These are phyloP conservation scores for Candida neerlandica DNA, from an alignment of 1,139 yeast genomes.

Conservation along the genomic window DNA sequence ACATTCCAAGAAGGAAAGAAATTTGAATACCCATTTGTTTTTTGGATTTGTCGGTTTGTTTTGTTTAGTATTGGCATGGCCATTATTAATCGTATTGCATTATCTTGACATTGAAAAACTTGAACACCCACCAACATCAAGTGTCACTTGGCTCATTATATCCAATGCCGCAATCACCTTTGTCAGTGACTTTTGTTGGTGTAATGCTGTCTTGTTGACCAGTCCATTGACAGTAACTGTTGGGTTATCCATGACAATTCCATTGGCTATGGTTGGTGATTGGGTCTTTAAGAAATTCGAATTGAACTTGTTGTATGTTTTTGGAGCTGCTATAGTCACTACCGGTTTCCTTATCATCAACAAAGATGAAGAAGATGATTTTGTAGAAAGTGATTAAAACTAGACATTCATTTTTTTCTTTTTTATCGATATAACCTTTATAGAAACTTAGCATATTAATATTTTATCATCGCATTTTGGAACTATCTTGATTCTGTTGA, in stretches of 20 bases:
- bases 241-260: conserved; percentile 90
- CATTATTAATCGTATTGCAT: conserved; percentile 68
- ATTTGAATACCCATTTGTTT: conserved; percentile 81
- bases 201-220: conserved; percentile 88
- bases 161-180: conserved; percentile 78
- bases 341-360: conserved; percentile 84
- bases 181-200: conserved; percentile 93
- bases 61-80: conserved; percentile 81
- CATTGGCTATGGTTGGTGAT: conserved; percentile 93
- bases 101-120: conserved; percentile 65
- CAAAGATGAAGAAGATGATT: conserved; percentile 69
- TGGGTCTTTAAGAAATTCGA: conserved; percentile 67
- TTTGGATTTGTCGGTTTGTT: conserved; percentile 94
- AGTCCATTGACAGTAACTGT: conserved; percentile 95
- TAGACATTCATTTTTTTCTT: background rate
- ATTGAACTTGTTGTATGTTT: conserved; percentile 61
- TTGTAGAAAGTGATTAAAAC: conserved; percentile 23
- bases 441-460: background rate
- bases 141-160: conserved; percentile 56
- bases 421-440: background rate
- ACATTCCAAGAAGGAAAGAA: conserved; percentile 59
- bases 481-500: background rate
- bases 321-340: conserved; percentile 82
- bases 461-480: background rate
- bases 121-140: conserved; percentile 61